Conservation (phyloP, 176 grass and related monocot species). For the Carex myosuroides region DNA sequence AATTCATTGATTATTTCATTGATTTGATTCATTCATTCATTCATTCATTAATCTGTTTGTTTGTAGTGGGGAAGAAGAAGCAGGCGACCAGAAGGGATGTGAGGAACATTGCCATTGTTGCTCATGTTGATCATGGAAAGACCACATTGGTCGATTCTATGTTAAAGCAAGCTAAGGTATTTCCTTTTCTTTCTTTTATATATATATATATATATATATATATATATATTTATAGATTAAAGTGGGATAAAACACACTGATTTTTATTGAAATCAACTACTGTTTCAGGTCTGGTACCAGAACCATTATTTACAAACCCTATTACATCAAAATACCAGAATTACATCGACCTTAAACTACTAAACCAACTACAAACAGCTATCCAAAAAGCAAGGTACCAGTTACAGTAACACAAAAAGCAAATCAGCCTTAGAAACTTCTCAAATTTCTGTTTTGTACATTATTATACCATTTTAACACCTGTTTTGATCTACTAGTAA, state of each 20-base stretch:
- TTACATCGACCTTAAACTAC: too few species aligned
- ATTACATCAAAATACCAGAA: too few species aligned
- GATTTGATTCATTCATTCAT: not conserved
- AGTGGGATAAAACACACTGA: too few species aligned
- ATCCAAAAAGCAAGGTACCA: too few species aligned
- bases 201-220: too few species aligned
- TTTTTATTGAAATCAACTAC: too few species aligned
- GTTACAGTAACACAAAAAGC: too few species aligned
- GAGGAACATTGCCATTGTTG: constrained; percentile 92
- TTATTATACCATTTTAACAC: constrained; percentile 9
- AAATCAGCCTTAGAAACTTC: too few species aligned
- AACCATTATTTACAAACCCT: too few species aligned
- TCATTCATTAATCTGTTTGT: not conserved
- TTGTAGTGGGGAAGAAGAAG: constrained; percentile 39
- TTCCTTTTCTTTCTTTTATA: not conserved
- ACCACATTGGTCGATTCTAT: constrained; percentile 96
- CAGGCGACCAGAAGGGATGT: constrained; percentile 85
- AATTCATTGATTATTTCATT: not conserved
- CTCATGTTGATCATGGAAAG: constrained; percentile 97
- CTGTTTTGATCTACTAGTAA: not conserved
- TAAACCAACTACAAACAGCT: too few species aligned
- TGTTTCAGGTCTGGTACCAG: too few species aligned
- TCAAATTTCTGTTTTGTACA: not conserved
- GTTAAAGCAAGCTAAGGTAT: constrained; percentile 87
- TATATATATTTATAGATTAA: too few species aligned